Evolutionary conservation across 164 flowering plant genomes (phyloP), one percentile per base, ranked within the genome.

Genomic region (Vitis cinerea): DNA sequence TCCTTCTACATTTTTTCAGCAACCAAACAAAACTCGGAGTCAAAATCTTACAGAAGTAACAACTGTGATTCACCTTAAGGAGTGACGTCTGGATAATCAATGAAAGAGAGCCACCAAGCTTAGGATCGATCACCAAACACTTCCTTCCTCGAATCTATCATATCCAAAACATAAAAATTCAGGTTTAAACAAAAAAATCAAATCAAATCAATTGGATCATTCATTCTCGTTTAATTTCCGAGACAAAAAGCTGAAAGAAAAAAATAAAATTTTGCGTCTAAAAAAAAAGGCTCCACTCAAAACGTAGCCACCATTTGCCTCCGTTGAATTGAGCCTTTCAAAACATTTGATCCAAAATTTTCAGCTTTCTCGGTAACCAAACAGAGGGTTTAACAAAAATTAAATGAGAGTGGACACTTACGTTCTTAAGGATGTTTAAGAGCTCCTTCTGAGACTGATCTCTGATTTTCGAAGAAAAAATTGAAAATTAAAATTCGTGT

Each of bases 361-460:
- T 37, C 44, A 37, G 44, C 44, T 37, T 37, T 37, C 44, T 2
- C 44, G 44, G 44, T 11, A 61, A 27, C 44, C 10, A 52, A 52
- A 16, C 19, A 49, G 13, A 14, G 48, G 10, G 16, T 13, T 16
- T 19, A 9, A 8, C 56, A 23, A 9, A 7, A 29, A 60, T 17
- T 52, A 17, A 10, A 51, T 50, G 10, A 10, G 5, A 51, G 16
- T 3, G n/a, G 23, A 8, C 63, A 80, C 90, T 84, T 66, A 95
- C 99, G 62, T 87, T 89, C 62, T 78, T 91, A 6, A 95, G 87
- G 73, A 91, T 86, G 76, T 77, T 90, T 29, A 90, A 50, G 51
- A 95, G 96, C 71, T 95, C 99, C 77, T 88, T 86, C 81, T 87
- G 92, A 31, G 98, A 88, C 72, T 93, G 97, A 57, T 93, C 96